Conservation (phyloP, 1,284 basidiomycete genomes). For the Pseudozyma sp. region DNA sequence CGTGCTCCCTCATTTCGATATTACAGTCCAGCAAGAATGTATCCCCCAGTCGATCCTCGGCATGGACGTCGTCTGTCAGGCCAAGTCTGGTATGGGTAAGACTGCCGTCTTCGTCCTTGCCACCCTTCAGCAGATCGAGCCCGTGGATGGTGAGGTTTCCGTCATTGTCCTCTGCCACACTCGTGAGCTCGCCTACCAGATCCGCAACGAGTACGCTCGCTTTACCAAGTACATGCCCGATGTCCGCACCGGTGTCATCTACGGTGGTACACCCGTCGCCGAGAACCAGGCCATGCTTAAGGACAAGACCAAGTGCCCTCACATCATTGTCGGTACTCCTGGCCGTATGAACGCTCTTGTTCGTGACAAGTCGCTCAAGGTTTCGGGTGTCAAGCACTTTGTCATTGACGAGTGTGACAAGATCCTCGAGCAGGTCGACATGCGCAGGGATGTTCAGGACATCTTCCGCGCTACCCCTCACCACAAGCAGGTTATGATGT, state of each 20-base stretch:
- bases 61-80: conserved; percentile 99
- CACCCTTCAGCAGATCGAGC: conserved; percentile 97
- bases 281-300: conserved; percentile 94
- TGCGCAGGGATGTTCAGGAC: conserved; percentile 99
- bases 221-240: conserved; percentile 99
- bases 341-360: conserved; percentile 73
- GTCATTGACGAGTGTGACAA: conserved; percentile 99
- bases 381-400: conserved; percentile 78
- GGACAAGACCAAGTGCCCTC: conserved; percentile 97
- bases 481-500: conserved; percentile 99
- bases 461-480: conserved; percentile 99
- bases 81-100: conserved; percentile 99
- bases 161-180: conserved; percentile 99
- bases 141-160: conserved; percentile 96
- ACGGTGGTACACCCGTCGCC: conserved; percentile 93
- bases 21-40: conserved; percentile 97
- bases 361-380: conserved; percentile 67
- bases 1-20: not conserved
- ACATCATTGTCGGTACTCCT: conserved; percentile 98
- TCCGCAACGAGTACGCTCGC: conserved; percentile 98
- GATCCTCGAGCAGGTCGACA: conserved; percentile 99
- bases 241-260: conserved; percentile 96
- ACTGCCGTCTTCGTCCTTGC: conserved; percentile 99
- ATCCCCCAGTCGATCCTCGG: conserved; percentile 99
- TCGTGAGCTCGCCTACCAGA: conserved; percentile 98